Evolutionary conservation across 768 basidiomycete species (phyloP).

Genomic region (Mycena filopes): DNA sequence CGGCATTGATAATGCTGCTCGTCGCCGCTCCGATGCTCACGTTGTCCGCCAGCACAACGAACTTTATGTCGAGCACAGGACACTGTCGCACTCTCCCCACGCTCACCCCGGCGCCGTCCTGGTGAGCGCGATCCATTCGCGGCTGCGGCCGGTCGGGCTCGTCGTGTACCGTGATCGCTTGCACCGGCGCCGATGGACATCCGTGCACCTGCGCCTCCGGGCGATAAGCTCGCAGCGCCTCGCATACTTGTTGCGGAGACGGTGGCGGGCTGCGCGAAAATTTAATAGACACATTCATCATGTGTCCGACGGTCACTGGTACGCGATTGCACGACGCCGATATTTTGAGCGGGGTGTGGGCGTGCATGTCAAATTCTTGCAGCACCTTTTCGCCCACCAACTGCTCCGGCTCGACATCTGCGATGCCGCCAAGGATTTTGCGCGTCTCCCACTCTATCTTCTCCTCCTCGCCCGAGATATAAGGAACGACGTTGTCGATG

Average conservation of each 20-base stretch:
- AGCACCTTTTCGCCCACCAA: slow-evolving; percentile 44
- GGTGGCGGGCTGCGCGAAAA: slow-evolving; percentile 86
- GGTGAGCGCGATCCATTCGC: slow-evolving; percentile 87
- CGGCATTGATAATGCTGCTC: slow-evolving; percentile 96
- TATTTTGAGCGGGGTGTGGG: slow-evolving; percentile 81
- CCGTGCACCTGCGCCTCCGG: slow-evolving; percentile 79
- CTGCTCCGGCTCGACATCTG: slow-evolving; percentile 53
- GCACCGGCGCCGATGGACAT: slow-evolving; percentile 86
- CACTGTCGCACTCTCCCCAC: slow-evolving; percentile 94
- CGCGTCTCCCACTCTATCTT: slow-evolving; percentile 99
- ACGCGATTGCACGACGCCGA: slow-evolving; percentile 96
- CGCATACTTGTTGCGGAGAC: slow-evolving; percentile 85
- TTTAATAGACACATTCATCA: slow-evolving; percentile 87
- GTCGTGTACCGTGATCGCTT: slow-evolving; percentile 92
- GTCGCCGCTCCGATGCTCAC: slow-evolving; percentile 97
- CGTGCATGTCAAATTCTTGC: slow-evolving; percentile 86
- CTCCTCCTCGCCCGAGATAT: slow-evolving; percentile 94
- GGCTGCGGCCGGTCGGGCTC: slow-evolving; percentile 95
- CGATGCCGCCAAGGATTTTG: slow-evolving; percentile 93
- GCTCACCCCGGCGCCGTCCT: slow-evolving; percentile 90
- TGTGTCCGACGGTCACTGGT: slow-evolving; percentile 95
- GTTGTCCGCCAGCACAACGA: slow-evolving; percentile 92
- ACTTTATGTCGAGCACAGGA: slow-evolving; percentile 94
- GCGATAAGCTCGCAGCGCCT: slow-evolving; percentile 79
- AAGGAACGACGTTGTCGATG: slow-evolving; percentile 94